These are phyloP conservation scores for Dactylis glomerata DNA, from an alignment of 176 grass and related monocot genomes.

Conservation along the genomic window DNA sequence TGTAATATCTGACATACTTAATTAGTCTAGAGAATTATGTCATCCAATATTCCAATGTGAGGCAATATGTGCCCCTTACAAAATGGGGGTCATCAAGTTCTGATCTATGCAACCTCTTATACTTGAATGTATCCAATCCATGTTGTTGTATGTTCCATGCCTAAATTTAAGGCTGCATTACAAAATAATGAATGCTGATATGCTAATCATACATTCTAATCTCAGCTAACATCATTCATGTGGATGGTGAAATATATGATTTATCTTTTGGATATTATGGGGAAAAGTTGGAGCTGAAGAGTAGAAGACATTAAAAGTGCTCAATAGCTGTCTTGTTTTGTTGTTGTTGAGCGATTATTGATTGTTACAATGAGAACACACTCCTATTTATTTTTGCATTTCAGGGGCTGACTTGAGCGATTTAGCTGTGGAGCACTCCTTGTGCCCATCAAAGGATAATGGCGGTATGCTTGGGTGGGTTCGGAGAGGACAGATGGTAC, in stretches of 20 bases:
- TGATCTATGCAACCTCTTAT: background rate
- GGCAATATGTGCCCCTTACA: background rate
- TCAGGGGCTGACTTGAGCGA: slow-evolving; percentile 91
- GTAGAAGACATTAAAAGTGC: background rate
- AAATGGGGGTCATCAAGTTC: background rate
- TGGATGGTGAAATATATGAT: background rate
- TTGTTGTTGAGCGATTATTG: background rate
- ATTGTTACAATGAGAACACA: background rate
- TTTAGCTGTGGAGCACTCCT: slow-evolving; percentile 77
- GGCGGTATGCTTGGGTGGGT: slow-evolving; percentile 98
- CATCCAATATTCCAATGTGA: background rate
- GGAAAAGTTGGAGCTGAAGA: background rate
- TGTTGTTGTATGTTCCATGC: background rate
- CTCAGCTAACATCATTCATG: background rate
- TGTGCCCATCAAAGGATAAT: slow-evolving; percentile 96
- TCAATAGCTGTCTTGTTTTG: background rate
- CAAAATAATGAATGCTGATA: background rate
- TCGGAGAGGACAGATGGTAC: slow-evolving; percentile 87
- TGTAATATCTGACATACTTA: background rate
- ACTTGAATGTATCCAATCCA: background rate
- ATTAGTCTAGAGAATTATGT: background rate
- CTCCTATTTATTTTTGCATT: background rate
- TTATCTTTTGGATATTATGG: background rate
- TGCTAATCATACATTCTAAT: background rate
- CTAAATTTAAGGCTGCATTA: background rate